These are phyloP conservation scores for Raddia distichophylla DNA, from an alignment of 176 grass and related monocot genomes.

Conservation along the genomic window DNA sequence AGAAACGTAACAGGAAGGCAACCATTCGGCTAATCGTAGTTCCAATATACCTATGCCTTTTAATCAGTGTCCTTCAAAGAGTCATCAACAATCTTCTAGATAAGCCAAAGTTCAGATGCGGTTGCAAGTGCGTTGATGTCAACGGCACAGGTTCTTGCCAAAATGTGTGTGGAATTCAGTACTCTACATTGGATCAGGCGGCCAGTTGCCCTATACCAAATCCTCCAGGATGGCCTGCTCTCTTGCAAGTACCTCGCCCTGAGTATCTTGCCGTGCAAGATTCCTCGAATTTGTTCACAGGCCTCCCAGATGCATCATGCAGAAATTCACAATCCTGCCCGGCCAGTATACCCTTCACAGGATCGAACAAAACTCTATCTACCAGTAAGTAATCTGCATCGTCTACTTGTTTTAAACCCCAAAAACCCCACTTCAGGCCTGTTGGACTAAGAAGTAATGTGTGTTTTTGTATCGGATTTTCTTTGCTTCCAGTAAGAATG, in stretches of 20 bases:
- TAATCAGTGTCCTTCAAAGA: conserved; percentile 52
- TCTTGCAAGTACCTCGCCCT: conserved; percentile 55
- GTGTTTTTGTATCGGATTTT: not conserved
- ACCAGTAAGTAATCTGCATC: conserved; percentile 50
- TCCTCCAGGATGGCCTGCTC: conserved; percentile 54
- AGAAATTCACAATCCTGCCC: conserved; percentile 55
- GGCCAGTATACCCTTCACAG: conserved; percentile 57
- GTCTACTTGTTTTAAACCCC: conserved; percentile 10
- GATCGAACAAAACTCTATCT: conserved; percentile 54
- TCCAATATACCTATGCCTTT: conserved; percentile 56
- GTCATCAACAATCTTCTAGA: conserved; percentile 48
- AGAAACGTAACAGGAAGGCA: conserved; percentile 66
- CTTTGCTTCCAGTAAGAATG: conserved; percentile 8
- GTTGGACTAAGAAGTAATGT: not conserved
- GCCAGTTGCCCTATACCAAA: conserved; percentile 51
- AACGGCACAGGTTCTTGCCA: conserved; percentile 46
- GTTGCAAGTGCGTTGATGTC: conserved; percentile 51
- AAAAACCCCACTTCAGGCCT: not conserved
- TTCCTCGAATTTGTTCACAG: conserved; percentile 23
- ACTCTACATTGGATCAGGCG: conserved; percentile 48
- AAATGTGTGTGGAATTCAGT: conserved; percentile 55
- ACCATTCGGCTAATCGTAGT: conserved; percentile 60
- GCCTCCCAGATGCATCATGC: conserved; percentile 54
- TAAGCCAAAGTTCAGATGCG: conserved; percentile 42
- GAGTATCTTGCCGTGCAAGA: conserved; percentile 49